phyloP scores from a whole-genome alignment of 371 early-diverging fungal species.

The Saksenaea vasiformis region DNA sequence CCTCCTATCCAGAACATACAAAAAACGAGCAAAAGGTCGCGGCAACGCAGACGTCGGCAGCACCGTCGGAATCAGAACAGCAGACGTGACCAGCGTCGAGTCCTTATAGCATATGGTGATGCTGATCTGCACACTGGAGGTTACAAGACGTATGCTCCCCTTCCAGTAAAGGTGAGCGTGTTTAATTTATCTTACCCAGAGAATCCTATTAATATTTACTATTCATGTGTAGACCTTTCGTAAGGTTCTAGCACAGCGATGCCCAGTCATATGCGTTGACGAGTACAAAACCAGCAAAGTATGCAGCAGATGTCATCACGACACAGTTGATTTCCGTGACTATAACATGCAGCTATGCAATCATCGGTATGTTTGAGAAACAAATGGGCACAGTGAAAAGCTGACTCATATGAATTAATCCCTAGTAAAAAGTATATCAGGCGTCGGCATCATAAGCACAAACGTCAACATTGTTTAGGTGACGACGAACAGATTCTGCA shows the following conservation, averaged over 20 bases:
- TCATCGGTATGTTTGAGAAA: not conserved
- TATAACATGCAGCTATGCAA: not conserved
- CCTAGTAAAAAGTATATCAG: not conserved
- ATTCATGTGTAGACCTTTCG: not conserved
- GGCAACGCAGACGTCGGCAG: no score
- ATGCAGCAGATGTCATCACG: not conserved
- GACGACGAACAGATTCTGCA: not conserved
- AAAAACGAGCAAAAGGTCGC: no score
- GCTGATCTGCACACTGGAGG: no score
- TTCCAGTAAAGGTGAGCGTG: no score
- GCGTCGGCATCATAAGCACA: not conserved
- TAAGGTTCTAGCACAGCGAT: not conserved
- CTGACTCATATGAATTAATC: not conserved
- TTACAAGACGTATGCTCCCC: no score
- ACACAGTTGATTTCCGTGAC: not conserved
- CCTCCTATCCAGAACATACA: conserved; percentile 4
- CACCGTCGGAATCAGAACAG: no score
- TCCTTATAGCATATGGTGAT: no score
- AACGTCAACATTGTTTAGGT: not conserved
- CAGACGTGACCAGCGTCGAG: no score
- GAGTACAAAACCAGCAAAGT: not conserved
- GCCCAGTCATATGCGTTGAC: not conserved
- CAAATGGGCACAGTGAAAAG: not conserved
- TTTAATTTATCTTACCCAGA: no score
- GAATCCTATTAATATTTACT: no score